Evolutionary conservation across 1,139 yeast genomes (phyloP).

Genomic region (Debaryomyces robertsiae): DNA sequence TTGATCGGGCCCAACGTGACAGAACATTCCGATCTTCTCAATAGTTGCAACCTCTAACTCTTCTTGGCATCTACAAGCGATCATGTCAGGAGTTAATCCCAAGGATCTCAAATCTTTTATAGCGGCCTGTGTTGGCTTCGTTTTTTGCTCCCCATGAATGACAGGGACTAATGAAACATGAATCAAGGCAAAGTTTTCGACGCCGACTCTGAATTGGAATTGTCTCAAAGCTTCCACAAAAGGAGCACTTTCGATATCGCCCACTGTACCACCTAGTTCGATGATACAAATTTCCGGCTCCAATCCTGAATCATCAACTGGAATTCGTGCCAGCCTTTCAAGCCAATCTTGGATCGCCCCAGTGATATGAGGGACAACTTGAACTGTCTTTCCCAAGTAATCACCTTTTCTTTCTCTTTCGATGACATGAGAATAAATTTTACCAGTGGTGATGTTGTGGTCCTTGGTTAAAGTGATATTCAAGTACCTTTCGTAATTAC

Average conservation of each 20-base stretch:
- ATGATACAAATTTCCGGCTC: conserved; percentile 93
- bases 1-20: conserved; percentile 97
- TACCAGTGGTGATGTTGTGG: conserved; percentile 98
- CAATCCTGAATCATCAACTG: conserved; percentile 89
- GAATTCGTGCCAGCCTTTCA: conserved; percentile 85
- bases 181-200: conserved; percentile 89
- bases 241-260: conserved; percentile 98
- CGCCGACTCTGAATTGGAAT: conserved; percentile 95
- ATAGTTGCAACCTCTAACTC: conserved; percentile 80
- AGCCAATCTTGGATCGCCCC: conserved; percentile 99
- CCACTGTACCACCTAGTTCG: conserved; percentile 98
- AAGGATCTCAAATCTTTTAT: conserved; percentile 92
- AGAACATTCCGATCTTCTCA: conserved; percentile 96
- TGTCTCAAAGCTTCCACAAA: conserved; percentile 98
- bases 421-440: conserved; percentile 90
- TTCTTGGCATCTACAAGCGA: conserved; percentile 95
- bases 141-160: conserved; percentile 97
- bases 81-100: conserved; percentile 94
- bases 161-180: conserved; percentile 98
- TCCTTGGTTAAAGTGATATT: conserved; percentile 90
- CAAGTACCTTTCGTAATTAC: conserved; percentile 95
- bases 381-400: conserved; percentile 98
- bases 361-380: conserved; percentile 97
- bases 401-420: conserved; percentile 96
- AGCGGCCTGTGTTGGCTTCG: conserved; percentile 99